These are phyloP conservation scores for Cyclotella cryptica DNA, from an alignment of 108 stramenopile species.

Conservation along the genomic window DNA sequence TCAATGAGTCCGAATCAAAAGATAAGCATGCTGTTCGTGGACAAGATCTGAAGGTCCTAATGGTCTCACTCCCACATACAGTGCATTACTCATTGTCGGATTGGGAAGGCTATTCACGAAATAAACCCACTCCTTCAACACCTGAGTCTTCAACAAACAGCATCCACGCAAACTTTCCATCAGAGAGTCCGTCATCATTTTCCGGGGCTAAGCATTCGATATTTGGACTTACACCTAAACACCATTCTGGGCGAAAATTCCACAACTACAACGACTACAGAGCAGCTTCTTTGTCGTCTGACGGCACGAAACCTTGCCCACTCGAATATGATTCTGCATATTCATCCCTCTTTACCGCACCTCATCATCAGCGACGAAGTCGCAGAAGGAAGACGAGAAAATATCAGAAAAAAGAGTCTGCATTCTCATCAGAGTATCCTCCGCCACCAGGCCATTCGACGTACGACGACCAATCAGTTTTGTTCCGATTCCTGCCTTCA, in stretches of 20 bases:
- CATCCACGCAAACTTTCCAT: background rate
- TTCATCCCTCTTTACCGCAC: slow-evolving; percentile 42
- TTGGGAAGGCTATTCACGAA: slow-evolving; percentile 18
- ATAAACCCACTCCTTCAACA: background rate
- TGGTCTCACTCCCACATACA: slow-evolving; percentile 53
- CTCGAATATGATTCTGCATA: slow-evolving; percentile 52
- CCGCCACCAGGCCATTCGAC: slow-evolving; percentile 34
- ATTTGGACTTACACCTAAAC: slow-evolving; percentile 37
- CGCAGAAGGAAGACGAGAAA: slow-evolving; percentile 5
- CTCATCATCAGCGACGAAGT: slow-evolving; percentile 11
- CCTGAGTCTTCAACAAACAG: background rate
- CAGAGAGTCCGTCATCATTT: slow-evolving; percentile 14
- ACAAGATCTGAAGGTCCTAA: slow-evolving; percentile 44
- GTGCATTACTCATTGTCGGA: slow-evolving; percentile 34
- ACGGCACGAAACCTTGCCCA: slow-evolving; percentile 38
- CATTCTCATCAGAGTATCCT: slow-evolving; percentile 17
- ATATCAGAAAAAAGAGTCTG: background rate
- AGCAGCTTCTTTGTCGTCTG: slow-evolving; percentile 2
- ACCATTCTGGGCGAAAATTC: slow-evolving; percentile 5
- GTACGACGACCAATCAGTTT: slow-evolving; percentile 26
- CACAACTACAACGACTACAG: slow-evolving; percentile 9
- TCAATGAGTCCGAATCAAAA: background rate
- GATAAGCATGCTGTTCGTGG: slow-evolving; percentile 13
- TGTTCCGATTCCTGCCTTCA: slow-evolving; percentile 39
- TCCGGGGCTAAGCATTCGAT: slow-evolving; percentile 34